Evolutionary conservation across 2,329 filamentous ascomycete genomes (phyloP).

Genomic region (Calycina herbarum): DNA sequence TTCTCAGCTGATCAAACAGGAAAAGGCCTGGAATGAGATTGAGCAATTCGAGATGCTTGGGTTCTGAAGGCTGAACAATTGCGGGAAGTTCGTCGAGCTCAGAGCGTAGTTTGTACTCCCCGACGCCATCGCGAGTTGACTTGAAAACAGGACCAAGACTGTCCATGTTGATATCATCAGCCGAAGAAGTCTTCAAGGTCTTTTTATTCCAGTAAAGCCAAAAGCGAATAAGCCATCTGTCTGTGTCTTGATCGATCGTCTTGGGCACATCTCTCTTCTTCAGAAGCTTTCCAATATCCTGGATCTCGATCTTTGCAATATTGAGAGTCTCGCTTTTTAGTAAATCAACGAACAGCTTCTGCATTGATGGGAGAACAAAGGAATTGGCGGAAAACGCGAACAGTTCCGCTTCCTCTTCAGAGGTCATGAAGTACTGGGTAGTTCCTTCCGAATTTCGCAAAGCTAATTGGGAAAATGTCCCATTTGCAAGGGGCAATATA

Average conservation of each 20-base stretch:
- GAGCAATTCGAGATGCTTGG: slow-evolving; percentile 19
- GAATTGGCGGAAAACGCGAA: slow-evolving; percentile 29
- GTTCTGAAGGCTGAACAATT: slow-evolving; percentile 18
- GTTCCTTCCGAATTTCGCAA: neutral
- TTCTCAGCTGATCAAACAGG: slow-evolving; percentile 17
- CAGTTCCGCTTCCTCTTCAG: slow-evolving; percentile 23
- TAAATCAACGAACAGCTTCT: slow-evolving; percentile 8
- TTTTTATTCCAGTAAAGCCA: slow-evolving; percentile 28
- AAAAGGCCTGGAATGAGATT: slow-evolving; percentile 23
- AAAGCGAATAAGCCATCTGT: slow-evolving; percentile 28
- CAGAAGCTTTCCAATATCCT: slow-evolving; percentile 25
- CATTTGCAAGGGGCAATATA: slow-evolving; percentile 32
- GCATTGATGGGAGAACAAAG: slow-evolving; percentile 15
- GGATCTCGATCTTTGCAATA: slow-evolving; percentile 21
- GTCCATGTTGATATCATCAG: neutral
- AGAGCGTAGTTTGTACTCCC: slow-evolving; percentile 13
- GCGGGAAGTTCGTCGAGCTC: slow-evolving; percentile 21
- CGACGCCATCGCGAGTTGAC: slow-evolving; percentile 13
- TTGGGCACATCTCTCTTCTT: neutral
- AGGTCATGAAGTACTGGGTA: slow-evolving; percentile 21
- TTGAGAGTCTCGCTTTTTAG: slow-evolving; percentile 28
- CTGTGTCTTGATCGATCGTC: slow-evolving; percentile 7
- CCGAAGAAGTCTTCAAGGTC: neutral
- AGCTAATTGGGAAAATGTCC: slow-evolving; percentile 22
- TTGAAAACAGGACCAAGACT: slow-evolving; percentile 16